Percentiles rank a stretch among this genome's conserved stretches.
phyloP scores from a whole-genome alignment of 2,329 filamentous ascomycete genomes.

The Aspergillus sojae region DNA sequence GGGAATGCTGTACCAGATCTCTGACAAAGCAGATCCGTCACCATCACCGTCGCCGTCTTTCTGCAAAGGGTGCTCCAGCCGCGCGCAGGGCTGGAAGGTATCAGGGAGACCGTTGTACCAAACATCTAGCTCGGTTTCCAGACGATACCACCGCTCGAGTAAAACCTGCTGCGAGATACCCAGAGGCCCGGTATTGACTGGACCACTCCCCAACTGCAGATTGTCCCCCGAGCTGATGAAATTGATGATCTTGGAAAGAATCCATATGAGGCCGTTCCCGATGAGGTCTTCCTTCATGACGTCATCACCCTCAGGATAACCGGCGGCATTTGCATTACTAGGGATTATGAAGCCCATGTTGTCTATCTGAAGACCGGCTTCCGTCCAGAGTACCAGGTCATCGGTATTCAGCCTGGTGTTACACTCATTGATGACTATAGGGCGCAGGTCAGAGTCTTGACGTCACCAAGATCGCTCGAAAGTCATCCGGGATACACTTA shows the following conservation, averaged over 20 bases:
- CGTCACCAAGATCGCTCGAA: neutral
- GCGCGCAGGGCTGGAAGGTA: conserved; percentile 61
- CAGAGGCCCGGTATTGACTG: conserved; percentile 31
- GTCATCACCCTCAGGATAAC: conserved; percentile 39
- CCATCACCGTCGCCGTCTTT: conserved; percentile 35
- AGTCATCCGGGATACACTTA: conserved; percentile 32
- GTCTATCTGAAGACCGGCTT: conserved; percentile 63
- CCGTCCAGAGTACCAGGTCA: conserved; percentile 65
- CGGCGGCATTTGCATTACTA: conserved; percentile 39
- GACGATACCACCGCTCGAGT: conserved; percentile 53
- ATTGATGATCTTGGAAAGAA: conserved; percentile 68
- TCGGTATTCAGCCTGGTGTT: conserved; percentile 64
- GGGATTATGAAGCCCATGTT: conserved; percentile 54
- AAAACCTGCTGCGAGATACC: conserved; percentile 44
- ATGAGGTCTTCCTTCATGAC: conserved; percentile 65
- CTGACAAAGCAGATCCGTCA: conserved; percentile 46
- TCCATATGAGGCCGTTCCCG: conserved; percentile 66
- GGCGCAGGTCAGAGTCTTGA: conserved; percentile 10
- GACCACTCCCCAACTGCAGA: conserved; percentile 35
- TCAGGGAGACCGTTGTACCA: conserved; percentile 63
- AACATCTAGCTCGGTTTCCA: conserved; percentile 59
- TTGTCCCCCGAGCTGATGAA: conserved; percentile 63
- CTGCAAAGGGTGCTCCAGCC: conserved; percentile 41
- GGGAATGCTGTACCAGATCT: conserved; percentile 67
- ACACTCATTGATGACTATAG: conserved; percentile 57